A percentile compares a stretch with the other conserved stretches of the same genome.
Conservation (phyloP, 495 filamentous ascomycete genomes). For the Xylaria curta region DNA sequence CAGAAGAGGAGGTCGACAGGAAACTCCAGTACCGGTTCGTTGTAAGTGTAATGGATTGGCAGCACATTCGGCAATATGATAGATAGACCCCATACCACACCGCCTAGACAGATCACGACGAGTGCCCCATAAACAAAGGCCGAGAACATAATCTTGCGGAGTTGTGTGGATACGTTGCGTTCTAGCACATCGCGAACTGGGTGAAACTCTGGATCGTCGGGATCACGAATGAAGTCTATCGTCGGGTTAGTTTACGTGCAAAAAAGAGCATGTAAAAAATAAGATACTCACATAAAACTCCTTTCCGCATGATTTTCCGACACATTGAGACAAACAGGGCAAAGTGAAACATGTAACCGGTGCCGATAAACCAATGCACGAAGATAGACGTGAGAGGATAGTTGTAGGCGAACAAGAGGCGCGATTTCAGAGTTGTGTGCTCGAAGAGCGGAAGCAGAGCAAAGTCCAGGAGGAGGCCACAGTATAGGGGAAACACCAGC, state of each 20-base stretch:
- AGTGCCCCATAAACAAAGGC: constrained; percentile 94
- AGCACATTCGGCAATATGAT: constrained; percentile 71
- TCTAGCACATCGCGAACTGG: constrained; percentile 97
- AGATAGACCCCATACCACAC: constrained; percentile 91
- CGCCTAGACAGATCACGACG: constrained; percentile 91
- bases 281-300: constrained; percentile 79
- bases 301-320: constrained; percentile 91
- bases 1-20: constrained; percentile 94
- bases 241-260: constrained; percentile 35
- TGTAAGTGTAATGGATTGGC: constrained; percentile 90
- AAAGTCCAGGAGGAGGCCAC: constrained; percentile 86
- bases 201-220: constrained; percentile 98
- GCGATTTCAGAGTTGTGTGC: constrained; percentile 72
- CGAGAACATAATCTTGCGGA: constrained; percentile 95
- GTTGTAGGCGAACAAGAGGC: constrained; percentile 74
- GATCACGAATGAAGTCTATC: constrained; percentile 94
- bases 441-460: constrained; percentile 90
- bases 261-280: neutral
- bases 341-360: constrained; percentile 99
- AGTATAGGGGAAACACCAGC: constrained; percentile 96
- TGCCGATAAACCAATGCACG: constrained; percentile 98
- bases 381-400: constrained; percentile 89
- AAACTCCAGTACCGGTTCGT: constrained; percentile 90
- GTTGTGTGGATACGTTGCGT: constrained; percentile 87
- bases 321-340: constrained; percentile 99